A percentile compares a stretch with the other conserved stretches of the same genome.
Conservation (phyloP, 495 filamentous ascomycete genomes). For the Podospora didyma region DNA sequence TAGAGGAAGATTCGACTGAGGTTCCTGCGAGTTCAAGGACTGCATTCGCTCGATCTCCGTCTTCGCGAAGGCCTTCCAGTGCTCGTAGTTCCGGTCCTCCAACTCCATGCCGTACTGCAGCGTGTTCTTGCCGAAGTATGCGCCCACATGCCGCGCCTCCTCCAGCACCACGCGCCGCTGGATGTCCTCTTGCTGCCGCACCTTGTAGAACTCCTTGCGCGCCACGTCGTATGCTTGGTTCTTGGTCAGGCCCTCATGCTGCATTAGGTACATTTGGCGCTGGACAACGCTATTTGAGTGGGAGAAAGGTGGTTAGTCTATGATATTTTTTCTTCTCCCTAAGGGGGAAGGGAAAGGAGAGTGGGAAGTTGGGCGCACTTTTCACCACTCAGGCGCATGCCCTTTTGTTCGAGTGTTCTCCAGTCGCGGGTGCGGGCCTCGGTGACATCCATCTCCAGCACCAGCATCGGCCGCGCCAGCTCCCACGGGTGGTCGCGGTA, state of each 20-base stretch:
- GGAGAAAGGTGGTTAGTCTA: neutral
- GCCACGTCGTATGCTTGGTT: slow-evolving; percentile 79
- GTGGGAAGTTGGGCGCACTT: slow-evolving; percentile 49
- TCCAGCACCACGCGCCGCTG: slow-evolving; percentile 80
- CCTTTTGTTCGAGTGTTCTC: slow-evolving; percentile 73
- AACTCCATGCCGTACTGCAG: slow-evolving; percentile 76
- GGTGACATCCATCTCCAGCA: slow-evolving; percentile 81
- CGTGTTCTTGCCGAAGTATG: slow-evolving; percentile 72
- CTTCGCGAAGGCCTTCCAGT: slow-evolving; percentile 78
- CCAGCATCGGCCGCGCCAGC: slow-evolving; percentile 77
- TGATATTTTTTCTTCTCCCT: too few relatives aligned
- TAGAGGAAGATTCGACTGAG: too few relatives aligned
- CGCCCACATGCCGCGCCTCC: slow-evolving; percentile 81
- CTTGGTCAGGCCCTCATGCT: slow-evolving; percentile 56
- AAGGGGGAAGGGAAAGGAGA: slow-evolving; percentile 4
- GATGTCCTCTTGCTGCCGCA: slow-evolving; percentile 78
- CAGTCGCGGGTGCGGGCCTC: slow-evolving; percentile 74
- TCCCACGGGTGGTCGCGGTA: slow-evolving; percentile 97
- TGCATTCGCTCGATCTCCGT: slow-evolving; percentile 39
- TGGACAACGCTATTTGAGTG: slow-evolving; percentile 74
- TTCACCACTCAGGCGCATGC: slow-evolving; percentile 78
- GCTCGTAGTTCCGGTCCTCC: slow-evolving; percentile 72
- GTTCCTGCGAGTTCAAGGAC: slow-evolving; percentile 46
- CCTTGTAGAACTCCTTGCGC: slow-evolving; percentile 82
- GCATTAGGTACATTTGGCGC: slow-evolving; percentile 79